Conservation (phyloP, 306 rosid genomes). For the Aeschynomene evenia region DNA sequence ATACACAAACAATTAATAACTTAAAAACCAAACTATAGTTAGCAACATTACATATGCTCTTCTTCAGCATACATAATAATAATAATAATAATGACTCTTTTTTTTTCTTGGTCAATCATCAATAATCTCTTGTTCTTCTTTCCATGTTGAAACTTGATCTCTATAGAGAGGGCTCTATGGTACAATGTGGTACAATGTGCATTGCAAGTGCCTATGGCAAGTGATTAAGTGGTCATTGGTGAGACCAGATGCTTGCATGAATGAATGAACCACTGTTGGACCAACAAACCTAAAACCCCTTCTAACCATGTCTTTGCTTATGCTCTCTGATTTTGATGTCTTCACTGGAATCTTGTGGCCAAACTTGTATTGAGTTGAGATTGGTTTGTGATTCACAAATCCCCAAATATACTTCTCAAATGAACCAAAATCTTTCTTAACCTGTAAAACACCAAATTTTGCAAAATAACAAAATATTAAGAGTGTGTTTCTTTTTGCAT, state of each 20-base stretch:
- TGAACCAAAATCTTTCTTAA: slow-evolving; percentile 74
- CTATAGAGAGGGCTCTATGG: slow-evolving; percentile 35
- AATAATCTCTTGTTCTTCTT: slow-evolving; percentile 25
- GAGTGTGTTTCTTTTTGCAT: too few relatives aligned
- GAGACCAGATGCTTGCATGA: slow-evolving; percentile 94
- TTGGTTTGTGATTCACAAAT: slow-evolving; percentile 77
- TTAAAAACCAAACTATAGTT: slow-evolving; percentile 40
- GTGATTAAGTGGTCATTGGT: slow-evolving; percentile 87
- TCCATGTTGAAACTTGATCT: slow-evolving; percentile 22
- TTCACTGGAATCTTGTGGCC: slow-evolving; percentile 91
- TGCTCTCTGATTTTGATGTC: slow-evolving; percentile 95
- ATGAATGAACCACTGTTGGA: slow-evolving; percentile 92
- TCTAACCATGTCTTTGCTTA: slow-evolving; percentile 95
- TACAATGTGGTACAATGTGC: slow-evolving; percentile 44
- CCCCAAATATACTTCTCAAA: slow-evolving; percentile 91
- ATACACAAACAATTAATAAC: slow-evolving; percentile 45
- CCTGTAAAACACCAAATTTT: slow-evolving; percentile 44
- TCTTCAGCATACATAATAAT: slow-evolving; percentile 21
- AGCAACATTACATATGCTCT: slow-evolving; percentile 51
- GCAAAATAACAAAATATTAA: neutral
- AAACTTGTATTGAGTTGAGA: slow-evolving; percentile 80
- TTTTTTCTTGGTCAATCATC: slow-evolving; percentile 24
- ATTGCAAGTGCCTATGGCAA: slow-evolving; percentile 85
- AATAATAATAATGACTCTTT: too few relatives aligned
- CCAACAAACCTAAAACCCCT: slow-evolving; percentile 89